These are phyloP conservation scores for Chamaecyparis obtusa DNA, from an alignment of 75 land plant species.

Conservation along the genomic window DNA sequence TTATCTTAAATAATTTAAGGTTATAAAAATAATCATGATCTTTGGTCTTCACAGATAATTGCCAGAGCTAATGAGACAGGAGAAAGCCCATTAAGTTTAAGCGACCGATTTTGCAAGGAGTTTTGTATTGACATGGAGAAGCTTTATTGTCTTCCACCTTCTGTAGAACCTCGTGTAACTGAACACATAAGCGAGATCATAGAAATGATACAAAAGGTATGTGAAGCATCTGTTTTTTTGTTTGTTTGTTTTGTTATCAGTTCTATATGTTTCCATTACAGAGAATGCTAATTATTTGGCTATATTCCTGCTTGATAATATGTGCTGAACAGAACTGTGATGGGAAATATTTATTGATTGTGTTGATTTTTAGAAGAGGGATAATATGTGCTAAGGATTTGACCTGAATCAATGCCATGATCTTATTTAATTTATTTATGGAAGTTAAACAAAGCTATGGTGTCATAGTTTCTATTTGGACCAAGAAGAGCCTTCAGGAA, in stretches of 20 bases:
- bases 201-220: slow-evolving; percentile 82
- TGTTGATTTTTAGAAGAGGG: neutral
- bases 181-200: slow-evolving; percentile 75
- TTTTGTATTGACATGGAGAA: slow-evolving; percentile 78
- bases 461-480: neutral
- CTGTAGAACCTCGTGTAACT: slow-evolving; percentile 84
- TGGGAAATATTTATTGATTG: neutral
- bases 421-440: too few species aligned
- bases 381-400: neutral
- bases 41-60: slow-evolving; percentile 63
- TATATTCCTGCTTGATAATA: neutral
- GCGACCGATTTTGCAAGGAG: slow-evolving; percentile 77
- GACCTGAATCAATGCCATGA: neutral
- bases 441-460: neutral
- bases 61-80: slow-evolving; percentile 76
- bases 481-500: too few species aligned
- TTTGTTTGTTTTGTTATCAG: neutral
- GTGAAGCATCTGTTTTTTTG: neutral
- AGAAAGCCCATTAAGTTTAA: slow-evolving; percentile 77
- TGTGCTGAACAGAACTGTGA: neutral
- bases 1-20: neutral
- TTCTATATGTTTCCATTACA: neutral
- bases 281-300: neutral
- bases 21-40: neutral
- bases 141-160: slow-evolving; percentile 73